Evolutionary conservation across 2,329 filamentous ascomycete species (phyloP).

Genomic region (Didymella arachidicola): DNA sequence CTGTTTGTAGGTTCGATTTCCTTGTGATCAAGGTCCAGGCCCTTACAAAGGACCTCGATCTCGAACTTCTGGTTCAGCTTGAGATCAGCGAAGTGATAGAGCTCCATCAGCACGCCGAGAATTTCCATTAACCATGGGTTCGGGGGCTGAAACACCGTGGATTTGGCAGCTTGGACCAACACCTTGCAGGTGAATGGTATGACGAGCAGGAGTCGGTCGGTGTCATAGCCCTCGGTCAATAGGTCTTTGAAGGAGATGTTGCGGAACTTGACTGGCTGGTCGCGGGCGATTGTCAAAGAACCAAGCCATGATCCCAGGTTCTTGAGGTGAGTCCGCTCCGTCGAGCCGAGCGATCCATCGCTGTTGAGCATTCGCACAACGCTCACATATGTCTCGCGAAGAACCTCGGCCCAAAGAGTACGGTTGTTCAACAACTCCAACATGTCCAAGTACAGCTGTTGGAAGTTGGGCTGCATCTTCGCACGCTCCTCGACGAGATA

Average conservation of each 20-base stretch:
- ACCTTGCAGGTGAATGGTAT: conserved; percentile 99
- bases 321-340: conserved; percentile 87
- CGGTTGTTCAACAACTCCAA: conserved; percentile 83
- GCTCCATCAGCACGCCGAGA: conserved; percentile 84
- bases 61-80: conserved; percentile 98
- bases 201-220: conserved; percentile 86
- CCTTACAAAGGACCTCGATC: conserved; percentile 96
- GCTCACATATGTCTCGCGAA: conserved; percentile 90
- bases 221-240: conserved; percentile 91
- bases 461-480: conserved; percentile 97
- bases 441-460: conserved; percentile 89
- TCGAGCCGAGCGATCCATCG: conserved; percentile 83
- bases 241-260: conserved; percentile 98
- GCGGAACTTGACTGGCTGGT: conserved; percentile 94
- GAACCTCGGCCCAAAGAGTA: conserved; percentile 83
- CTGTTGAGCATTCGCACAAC: conserved; percentile 88
- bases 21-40: conserved; percentile 89
- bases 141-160: conserved; percentile 88
- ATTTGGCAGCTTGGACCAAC: conserved; percentile 81
- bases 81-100: conserved; percentile 91
- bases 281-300: conserved; percentile 87
- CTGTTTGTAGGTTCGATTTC: conserved; percentile 85
- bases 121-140: conserved; percentile 99
- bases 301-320: conserved; percentile 95
- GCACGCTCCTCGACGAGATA: conserved; percentile 96